Base-by-base conservation (phyloP, 129 eudicot species). In the Scalesia atractyloides region DNA sequence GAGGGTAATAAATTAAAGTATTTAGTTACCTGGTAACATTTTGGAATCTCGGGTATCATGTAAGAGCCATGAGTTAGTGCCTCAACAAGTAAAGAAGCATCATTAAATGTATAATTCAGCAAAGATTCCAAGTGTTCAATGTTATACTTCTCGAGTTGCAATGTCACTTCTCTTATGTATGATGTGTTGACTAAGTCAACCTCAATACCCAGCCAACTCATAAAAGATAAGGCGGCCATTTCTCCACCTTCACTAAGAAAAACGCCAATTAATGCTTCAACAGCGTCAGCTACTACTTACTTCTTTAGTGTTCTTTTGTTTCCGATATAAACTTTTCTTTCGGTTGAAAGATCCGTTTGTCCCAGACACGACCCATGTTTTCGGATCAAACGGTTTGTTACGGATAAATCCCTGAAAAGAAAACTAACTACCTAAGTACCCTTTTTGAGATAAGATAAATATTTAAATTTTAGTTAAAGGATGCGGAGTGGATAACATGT, bases 1-100 rank as follows among this genome's bases (percentile, higher is more conserved):
- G 19, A 5, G 44, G 87, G 26, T 82, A 70, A 9, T 24, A 58
- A 72, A 2, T 37, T 22, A 36, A 61, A 65, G 47, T 17, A n/a
- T 43, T 9, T 47, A 58, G 30, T 60, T 76, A 95, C 99, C 96
- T 90, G 99, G 63, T 90, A 95, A 79, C 99, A 85, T 74, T 74
- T 73, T 3, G 99, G 94, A 72, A 95, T 78, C 64, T 90, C 91
- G 0, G 97, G 94, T 36, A 83, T 75, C 96, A 86, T 88, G 76
- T 77, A 95, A 3, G 99, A 95, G 3, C 99, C 99, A 69, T 95
- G 99, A 6, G 97, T 88, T n/a, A 90, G 74, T 2, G 99, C 97
- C 69, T 95, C 99, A 18, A 95, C 88, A 9, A 95, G 82, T 61
- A 90, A 81, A 53, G 97, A 83, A 54, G 84, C 76, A 58, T 95